A percentile compares a stretch with the other conserved stretches of the same genome.
Evolutionary conservation across 2,329 filamentous ascomycete genomes (phyloP).

Genomic region (Paraconiothyrium brasiliense): DNA sequence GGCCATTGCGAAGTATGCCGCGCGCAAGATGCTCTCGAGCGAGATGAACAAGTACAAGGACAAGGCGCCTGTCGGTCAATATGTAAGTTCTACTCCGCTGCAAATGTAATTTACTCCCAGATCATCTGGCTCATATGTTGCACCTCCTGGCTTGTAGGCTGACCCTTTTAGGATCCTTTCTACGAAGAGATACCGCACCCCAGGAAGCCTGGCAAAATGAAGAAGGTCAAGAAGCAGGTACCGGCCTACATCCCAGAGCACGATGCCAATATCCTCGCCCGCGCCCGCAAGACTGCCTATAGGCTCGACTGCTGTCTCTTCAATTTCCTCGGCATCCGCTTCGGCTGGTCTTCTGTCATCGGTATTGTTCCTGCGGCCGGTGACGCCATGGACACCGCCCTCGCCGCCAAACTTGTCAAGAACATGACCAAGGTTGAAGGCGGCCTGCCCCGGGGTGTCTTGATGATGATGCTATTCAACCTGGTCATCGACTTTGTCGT

Average conservation of each 20-base stretch:
- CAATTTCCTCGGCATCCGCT: constrained; percentile 80
- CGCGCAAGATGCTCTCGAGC: constrained; percentile 58
- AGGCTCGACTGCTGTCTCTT: constrained; percentile 85
- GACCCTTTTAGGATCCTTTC: constrained; percentile 77
- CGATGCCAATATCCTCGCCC: constrained; percentile 83
- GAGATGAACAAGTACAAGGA: constrained; percentile 59
- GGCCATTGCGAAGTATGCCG: constrained; percentile 59
- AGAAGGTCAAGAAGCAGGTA: constrained; percentile 85
- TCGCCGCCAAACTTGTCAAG: constrained; percentile 72
- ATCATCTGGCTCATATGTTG: constrained; percentile 8
- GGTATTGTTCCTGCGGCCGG: constrained; percentile 82
- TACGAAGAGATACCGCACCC: constrained; percentile 84
- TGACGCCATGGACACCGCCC: constrained; percentile 53
- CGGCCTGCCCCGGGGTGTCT: constrained; percentile 71
- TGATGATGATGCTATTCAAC: constrained; percentile 81
- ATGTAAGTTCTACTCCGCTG: constrained; percentile 47
- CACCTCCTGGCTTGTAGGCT: constrained; percentile 8
- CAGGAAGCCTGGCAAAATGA: constrained; percentile 74
- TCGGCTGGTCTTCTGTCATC: constrained; percentile 90
- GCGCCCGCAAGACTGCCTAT: constrained; percentile 86
- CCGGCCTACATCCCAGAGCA: constrained; percentile 84
- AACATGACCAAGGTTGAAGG: constrained; percentile 79
- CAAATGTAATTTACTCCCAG: background rate
- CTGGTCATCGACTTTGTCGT: constrained; percentile 77
- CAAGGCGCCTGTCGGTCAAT: constrained; percentile 53